A percentile compares a stretch with the other conserved stretches of the same genome.
phyloP scores from a whole-genome alignment of 345 rosid species.

The Raphanus raphanistrum region DNA sequence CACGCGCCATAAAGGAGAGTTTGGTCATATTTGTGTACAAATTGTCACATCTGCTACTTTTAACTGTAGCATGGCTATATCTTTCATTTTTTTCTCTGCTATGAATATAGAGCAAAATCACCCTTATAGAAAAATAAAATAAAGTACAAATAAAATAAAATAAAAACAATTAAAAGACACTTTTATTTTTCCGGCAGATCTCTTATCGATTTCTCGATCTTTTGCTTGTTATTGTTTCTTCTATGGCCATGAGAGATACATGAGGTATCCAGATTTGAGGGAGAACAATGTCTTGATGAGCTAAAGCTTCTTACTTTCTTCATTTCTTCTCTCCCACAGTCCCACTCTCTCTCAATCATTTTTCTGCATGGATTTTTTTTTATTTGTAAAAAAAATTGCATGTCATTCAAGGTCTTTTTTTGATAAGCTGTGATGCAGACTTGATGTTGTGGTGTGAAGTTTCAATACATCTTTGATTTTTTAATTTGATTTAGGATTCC shows the following conservation, averaged over 20 bases:
- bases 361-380: conserved; percentile 28
- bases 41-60: no score
- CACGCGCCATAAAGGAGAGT: no score
- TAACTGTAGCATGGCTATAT: no score
- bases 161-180: background rate
- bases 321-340: background rate
- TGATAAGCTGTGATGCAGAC: conserved; percentile 17
- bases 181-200: conserved; percentile 11
- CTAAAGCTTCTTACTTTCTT: conserved; percentile 23
- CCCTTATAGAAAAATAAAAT: background rate
- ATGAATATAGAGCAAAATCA: no score
- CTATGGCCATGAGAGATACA: conserved; percentile 6
- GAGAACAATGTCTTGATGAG: conserved; percentile 21
- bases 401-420: conserved; percentile 17
- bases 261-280: conserved; percentile 2
- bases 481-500: conserved; percentile 1
- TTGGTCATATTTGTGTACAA: no score
- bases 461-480: conserved; percentile 9
- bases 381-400: conserved; percentile 10
- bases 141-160: background rate
- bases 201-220: background rate
- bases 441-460: conserved; percentile 11
- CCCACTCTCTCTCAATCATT: background rate
- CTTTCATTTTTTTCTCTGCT: no score
- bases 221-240: conserved; percentile 13